Conservation (phyloP, 2,329 filamentous ascomycete species). For the Onygenales sp. region DNA sequence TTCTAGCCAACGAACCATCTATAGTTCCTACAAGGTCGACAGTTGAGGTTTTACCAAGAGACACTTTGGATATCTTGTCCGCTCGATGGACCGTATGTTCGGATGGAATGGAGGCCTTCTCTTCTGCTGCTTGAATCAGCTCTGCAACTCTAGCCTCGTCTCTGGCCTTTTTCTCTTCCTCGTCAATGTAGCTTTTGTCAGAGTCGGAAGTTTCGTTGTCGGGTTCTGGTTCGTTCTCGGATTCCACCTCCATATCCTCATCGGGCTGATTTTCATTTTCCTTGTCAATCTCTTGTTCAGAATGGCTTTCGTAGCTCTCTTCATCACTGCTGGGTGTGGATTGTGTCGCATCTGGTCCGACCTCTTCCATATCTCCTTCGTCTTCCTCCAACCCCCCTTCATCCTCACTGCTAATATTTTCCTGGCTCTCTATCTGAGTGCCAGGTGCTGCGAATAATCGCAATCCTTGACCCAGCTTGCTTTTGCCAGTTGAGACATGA, state of each 20-base stretch:
- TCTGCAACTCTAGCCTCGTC: slow-evolving; percentile 33
- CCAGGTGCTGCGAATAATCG: slow-evolving; percentile 48
- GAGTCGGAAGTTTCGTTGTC: slow-evolving; percentile 1
- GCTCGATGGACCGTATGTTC: slow-evolving; percentile 34
- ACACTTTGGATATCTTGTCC: slow-evolving; percentile 34
- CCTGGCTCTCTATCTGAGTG: slow-evolving; percentile 24
- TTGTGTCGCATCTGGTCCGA: slow-evolving; percentile 1
- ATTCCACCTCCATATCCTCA: not conserved
- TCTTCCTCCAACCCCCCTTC: slow-evolving; percentile 21
- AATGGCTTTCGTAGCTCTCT: slow-evolving; percentile 2
- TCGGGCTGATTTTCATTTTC: not conserved
- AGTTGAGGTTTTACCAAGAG: slow-evolving; percentile 32
- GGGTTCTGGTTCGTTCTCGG: not conserved
- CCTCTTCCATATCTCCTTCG: slow-evolving; percentile 14
- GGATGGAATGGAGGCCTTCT: slow-evolving; percentile 31
- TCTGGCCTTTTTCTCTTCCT: slow-evolving; percentile 44
- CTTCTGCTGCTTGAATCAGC: slow-evolving; percentile 38
- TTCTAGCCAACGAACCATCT: slow-evolving; percentile 27
- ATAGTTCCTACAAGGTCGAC: slow-evolving; percentile 29
- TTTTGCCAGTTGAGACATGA: slow-evolving; percentile 26
- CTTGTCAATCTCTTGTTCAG: not conserved
- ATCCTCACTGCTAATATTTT: slow-evolving; percentile 9
- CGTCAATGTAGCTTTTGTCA: slow-evolving; percentile 41
- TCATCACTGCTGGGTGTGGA: slow-evolving; percentile 6
- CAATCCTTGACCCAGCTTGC: slow-evolving; percentile 38